These are phyloP conservation scores for Colletotrichum filicis DNA, from an alignment of 2,329 filamentous ascomycete genomes.

Conservation along the genomic window DNA sequence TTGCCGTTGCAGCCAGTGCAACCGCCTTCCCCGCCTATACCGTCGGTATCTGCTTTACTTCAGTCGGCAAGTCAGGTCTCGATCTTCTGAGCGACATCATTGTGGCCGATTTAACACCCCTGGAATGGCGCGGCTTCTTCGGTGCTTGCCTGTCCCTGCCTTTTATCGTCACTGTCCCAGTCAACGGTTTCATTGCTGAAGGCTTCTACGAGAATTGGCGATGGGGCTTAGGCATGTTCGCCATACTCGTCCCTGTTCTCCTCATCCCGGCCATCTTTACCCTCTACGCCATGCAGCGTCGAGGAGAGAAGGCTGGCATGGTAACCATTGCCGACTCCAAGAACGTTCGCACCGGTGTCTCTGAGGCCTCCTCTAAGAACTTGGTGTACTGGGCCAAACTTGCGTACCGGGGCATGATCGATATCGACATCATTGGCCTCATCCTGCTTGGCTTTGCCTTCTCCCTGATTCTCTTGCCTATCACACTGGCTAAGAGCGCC, in stretches of 20 bases:
- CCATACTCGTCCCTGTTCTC: slow-evolving; percentile 67
- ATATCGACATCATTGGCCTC: too few relatives aligned
- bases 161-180: slow-evolving; percentile 49
- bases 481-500: too few relatives aligned
- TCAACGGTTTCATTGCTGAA: slow-evolving; percentile 55
- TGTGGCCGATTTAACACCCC: slow-evolving; percentile 48
- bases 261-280: slow-evolving; percentile 39
- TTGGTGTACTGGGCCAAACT: too few relatives aligned
- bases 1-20: slow-evolving; percentile 46
- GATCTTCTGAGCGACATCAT: slow-evolving; percentile 51
- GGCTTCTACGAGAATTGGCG: slow-evolving; percentile 59
- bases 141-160: slow-evolving; percentile 40
- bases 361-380: too few relatives aligned
- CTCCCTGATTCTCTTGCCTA: too few relatives aligned
- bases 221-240: slow-evolving; percentile 72
- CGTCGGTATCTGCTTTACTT: slow-evolving; percentile 49
- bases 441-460: too few relatives aligned
- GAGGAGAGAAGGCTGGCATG: too few relatives aligned
- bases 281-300: too few relatives aligned
- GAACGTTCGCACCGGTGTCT: too few relatives aligned
- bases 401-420: too few relatives aligned
- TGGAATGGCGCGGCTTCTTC: slow-evolving; percentile 51
- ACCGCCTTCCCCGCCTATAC: slow-evolving; percentile 46
- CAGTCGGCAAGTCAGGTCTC: slow-evolving; percentile 50
- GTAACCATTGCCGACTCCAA: too few relatives aligned